These are phyloP conservation scores for Spirogloea muscicola DNA, from an alignment of 139 green algal genomes.

Conservation along the genomic window DNA sequence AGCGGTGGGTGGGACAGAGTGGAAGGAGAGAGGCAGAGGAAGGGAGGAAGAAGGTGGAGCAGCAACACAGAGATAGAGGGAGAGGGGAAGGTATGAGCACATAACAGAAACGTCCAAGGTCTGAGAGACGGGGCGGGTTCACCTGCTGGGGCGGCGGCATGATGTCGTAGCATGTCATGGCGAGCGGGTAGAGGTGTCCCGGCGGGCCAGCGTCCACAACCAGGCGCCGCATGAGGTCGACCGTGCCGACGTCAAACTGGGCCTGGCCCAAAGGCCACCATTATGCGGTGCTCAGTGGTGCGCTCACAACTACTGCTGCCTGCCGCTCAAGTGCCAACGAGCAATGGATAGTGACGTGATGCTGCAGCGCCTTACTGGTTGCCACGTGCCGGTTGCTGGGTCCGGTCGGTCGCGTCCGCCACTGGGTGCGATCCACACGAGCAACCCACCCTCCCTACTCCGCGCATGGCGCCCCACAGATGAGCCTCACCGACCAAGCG, in stretches of 20 bases:
- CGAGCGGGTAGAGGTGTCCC: slow-evolving; percentile 85
- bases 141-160: slow-evolving; percentile 76
- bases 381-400: slow-evolving; percentile 24
- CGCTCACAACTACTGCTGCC: too few relatives aligned
- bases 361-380: not conserved
- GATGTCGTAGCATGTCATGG: slow-evolving; percentile 83
- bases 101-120: too few relatives aligned
- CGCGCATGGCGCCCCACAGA: too few relatives aligned
- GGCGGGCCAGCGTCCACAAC: slow-evolving; percentile 50
- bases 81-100: too few relatives aligned
- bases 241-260: slow-evolving; percentile 76
- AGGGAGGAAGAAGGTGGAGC: not conserved
- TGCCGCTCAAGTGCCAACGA: not conserved
- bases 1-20: not conserved
- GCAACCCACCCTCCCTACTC: slow-evolving; percentile 59
- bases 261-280: too few relatives aligned
- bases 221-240: slow-evolving; percentile 89
- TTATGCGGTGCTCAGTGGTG: too few relatives aligned
- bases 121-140: not conserved
- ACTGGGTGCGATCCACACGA: slow-evolving; percentile 90
- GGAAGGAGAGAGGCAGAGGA: not conserved
- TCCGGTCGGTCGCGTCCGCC: slow-evolving; percentile 82
- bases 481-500: too few relatives aligned
- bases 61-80: too few relatives aligned
- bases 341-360: not conserved